Evolutionary conservation across 2,329 filamentous ascomycete species (phyloP), one percentile per base, ranked within the genome.

Genomic region (Tolypocladium tropicale): DNA sequence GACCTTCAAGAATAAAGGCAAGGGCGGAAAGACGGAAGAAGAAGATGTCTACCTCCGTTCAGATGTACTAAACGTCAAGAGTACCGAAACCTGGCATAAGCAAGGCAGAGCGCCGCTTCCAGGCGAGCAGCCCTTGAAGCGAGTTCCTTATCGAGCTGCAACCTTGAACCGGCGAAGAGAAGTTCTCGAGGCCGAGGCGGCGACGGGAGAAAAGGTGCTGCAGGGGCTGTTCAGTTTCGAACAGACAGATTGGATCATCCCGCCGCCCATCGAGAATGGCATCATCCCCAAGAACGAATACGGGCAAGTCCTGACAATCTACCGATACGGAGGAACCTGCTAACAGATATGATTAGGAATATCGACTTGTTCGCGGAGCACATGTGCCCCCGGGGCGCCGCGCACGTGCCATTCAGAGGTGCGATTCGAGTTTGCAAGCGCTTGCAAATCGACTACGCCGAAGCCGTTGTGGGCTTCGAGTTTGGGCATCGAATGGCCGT

Each of bases 181-280:
- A 69, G 88, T 97, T 48, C 88, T 95, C 62, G 91, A 96, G 67
- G 84, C 86, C 3, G 85, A 94, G 67, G 84, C 88, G 2, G 80
- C 86, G 25, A 90, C 84, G 1, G 93, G 93, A 21, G 81, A 88
- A 63, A 96, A 95, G 70, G 84, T 89, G 5, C 79, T 91, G 58
- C 94, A 99, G 68, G 92, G 91, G 0, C 74, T 99, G 0, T 99
- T 90, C 70, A 85, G 88, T 55, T 76, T 80, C 56, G 85, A 88
- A 10, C 94, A 99, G 71, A 99, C 94, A 0, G 89, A 95, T 55
- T 96, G 90, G 85, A 97, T 97, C 68, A 93, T 96, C 56, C 93
- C 93, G 1, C 82, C 86, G 1, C 91, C 92, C 0, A 95, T 96
- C 56, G 71, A 83, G 58, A 81, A 96, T 64, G 93, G 93, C 0